Conservation (phyloP, 2,329 filamentous ascomycete genomes). For the Xylaria sp. region DNA sequence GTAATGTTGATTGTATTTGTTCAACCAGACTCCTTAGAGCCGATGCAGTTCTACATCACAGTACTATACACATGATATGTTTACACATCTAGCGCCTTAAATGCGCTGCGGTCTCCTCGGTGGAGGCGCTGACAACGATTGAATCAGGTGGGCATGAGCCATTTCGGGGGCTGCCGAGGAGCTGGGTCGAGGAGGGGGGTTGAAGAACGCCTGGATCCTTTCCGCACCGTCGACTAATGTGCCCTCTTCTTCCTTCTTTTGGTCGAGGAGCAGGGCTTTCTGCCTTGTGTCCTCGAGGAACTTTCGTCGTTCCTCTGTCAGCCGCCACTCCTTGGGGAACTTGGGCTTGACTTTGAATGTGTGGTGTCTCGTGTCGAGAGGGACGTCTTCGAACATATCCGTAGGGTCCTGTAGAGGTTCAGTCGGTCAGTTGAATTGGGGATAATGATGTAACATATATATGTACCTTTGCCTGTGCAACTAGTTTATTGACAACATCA, state of each 20-base stretch:
- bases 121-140: conserved; percentile 1
- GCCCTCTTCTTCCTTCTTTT: conserved; percentile 62
- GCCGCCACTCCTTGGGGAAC: conserved; percentile 85
- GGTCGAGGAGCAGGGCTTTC: conserved; percentile 63
- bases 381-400: conserved; percentile 89
- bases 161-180: conserved; percentile 1
- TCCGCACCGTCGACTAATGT: conserved; percentile 67
- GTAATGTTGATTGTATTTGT: conserved; percentile 22
- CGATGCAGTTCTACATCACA: conserved; percentile 26
- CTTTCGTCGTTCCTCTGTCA: conserved; percentile 75
- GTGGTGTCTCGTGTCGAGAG: conserved; percentile 88
- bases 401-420: conserved; percentile 64
- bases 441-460: conserved; percentile 22
- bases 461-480: conserved; percentile 74
- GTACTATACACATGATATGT: conserved; percentile 28
- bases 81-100: conserved; percentile 19
- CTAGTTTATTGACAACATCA: conserved; percentile 77
- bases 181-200: not conserved
- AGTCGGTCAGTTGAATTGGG: conserved; percentile 23
- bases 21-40: conserved; percentile 19
- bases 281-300: conserved; percentile 72
- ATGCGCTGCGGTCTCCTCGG: not conserved
- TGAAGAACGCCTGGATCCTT: conserved; percentile 56
- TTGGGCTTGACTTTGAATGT: conserved; percentile 71
- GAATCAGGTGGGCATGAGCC: conserved; percentile 10